These are phyloP conservation scores for Solanum sitiens DNA, from an alignment of 257 asterid genomes.

Conservation along the genomic window DNA sequence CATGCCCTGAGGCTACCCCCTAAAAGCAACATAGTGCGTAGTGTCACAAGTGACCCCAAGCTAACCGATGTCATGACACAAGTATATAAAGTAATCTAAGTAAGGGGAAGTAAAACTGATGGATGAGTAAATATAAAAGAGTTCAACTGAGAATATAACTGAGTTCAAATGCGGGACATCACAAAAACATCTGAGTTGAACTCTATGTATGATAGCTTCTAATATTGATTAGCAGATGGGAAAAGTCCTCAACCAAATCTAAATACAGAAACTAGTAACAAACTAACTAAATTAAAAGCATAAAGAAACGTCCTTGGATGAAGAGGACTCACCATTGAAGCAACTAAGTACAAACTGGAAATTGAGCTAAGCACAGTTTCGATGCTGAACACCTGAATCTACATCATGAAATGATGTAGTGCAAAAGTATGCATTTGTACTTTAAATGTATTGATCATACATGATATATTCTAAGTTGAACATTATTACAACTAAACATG, in stretches of 20 bases:
- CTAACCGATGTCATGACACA: background rate
- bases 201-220: background rate
- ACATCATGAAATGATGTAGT: background rate
- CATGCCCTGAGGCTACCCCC: background rate
- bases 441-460: too few relatives aligned
- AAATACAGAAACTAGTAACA: background rate
- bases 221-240: background rate
- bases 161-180: background rate
- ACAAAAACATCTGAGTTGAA: too few relatives aligned
- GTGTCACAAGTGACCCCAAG: background rate
- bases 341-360: background rate
- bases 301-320: background rate
- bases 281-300: background rate
- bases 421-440: background rate
- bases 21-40: background rate
- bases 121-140: background rate
- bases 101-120: background rate
- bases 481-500: background rate
- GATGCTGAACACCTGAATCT: background rate
- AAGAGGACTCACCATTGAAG: background rate
- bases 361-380: background rate
- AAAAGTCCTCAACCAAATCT: background rate
- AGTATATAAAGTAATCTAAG: too few relatives aligned
- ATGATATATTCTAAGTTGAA: background rate
- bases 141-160: background rate